These are phyloP conservation scores for Blepharisma undulans DNA, from an alignment of 169 alveolate genomes.

Conservation along the genomic window DNA sequence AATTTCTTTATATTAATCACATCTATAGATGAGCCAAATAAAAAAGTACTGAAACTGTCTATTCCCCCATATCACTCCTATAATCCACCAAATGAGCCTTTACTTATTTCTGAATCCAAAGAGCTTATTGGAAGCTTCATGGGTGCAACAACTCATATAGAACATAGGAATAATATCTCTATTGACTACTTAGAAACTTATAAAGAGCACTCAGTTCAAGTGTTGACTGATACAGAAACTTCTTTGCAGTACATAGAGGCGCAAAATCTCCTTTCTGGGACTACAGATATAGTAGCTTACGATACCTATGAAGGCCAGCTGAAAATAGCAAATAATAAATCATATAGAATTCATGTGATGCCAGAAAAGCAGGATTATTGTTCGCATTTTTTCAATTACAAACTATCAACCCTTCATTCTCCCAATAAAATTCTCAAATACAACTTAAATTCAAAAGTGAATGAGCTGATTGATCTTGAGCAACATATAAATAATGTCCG, in stretches of 20 bases:
- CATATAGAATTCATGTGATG: not conserved
- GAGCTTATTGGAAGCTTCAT: not conserved
- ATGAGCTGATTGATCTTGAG: not conserved
- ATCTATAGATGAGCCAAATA: not conserved
- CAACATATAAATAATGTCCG: not conserved
- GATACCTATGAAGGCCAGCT: conserved; percentile 14
- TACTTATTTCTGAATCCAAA: not conserved
- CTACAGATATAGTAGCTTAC: conserved; percentile 4
- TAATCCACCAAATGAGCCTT: not conserved
- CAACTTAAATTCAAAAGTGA: not conserved
- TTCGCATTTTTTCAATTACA: not conserved
- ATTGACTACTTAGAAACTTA: conserved; percentile 19
- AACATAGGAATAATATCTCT: not conserved
- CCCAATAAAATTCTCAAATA: not conserved
- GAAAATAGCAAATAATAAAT: conserved; percentile 20
- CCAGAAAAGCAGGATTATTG: not conserved
- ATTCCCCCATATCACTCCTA: conserved; percentile 23
- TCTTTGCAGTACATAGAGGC: conserved; percentile 28
- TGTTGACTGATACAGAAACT: conserved; percentile 29
- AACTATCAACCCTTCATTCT: conserved; percentile 30
- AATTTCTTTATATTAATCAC: not conserved
- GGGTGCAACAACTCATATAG: conserved; percentile 4
- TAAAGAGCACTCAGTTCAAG: not conserved
- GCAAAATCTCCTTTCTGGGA: not conserved
- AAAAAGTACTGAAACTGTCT: not conserved